Conservation (phyloP, 768 basidiomycete species). For the Boletus barrowsii region DNA sequence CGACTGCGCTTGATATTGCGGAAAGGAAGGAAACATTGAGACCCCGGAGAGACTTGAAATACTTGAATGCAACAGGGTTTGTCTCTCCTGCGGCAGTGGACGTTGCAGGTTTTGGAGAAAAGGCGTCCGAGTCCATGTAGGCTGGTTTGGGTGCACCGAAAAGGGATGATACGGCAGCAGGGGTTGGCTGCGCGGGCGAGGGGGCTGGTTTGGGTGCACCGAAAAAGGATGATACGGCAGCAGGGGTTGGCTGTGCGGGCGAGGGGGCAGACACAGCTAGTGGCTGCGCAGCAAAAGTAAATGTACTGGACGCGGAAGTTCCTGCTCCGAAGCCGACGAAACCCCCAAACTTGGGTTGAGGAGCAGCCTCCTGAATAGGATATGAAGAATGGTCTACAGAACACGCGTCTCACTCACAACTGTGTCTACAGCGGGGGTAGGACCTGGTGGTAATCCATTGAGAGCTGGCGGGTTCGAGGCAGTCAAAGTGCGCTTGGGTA, state of each 20-base stretch:
- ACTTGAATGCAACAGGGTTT: slow-evolving; percentile 42
- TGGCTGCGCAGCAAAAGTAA: slow-evolving; percentile 38
- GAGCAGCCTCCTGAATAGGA: slow-evolving; percentile 18
- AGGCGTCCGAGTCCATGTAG: slow-evolving; percentile 28
- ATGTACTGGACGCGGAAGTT: slow-evolving; percentile 31
- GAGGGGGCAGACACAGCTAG: slow-evolving; percentile 12
- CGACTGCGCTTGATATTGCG: slow-evolving; percentile 55
- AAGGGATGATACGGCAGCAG: slow-evolving; percentile 22
- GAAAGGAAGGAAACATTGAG: slow-evolving; percentile 65
- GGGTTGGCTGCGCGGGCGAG: slow-evolving; percentile 7
- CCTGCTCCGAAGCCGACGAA: slow-evolving; percentile 53
- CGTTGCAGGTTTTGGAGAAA: slow-evolving; percentile 15
- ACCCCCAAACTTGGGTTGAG: slow-evolving; percentile 45
- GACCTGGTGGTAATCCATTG: slow-evolving; percentile 25
- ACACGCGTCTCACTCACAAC: slow-evolving; percentile 23
- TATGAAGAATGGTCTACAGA: slow-evolving; percentile 16
- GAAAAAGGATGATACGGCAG: slow-evolving; percentile 20
- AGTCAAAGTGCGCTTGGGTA: slow-evolving; percentile 51
- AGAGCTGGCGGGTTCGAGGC: slow-evolving; percentile 21
- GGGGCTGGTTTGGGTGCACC: neutral
- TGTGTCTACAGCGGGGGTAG: slow-evolving; percentile 22
- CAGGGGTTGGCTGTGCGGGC: slow-evolving; percentile 11
- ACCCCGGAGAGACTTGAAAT: slow-evolving; percentile 70
- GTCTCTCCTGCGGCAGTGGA: slow-evolving; percentile 26
- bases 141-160: neutral